Evolutionary conservation across 202 grass and related monocot genomes (phyloP).

Genomic region (Eragrostis tef): DNA sequence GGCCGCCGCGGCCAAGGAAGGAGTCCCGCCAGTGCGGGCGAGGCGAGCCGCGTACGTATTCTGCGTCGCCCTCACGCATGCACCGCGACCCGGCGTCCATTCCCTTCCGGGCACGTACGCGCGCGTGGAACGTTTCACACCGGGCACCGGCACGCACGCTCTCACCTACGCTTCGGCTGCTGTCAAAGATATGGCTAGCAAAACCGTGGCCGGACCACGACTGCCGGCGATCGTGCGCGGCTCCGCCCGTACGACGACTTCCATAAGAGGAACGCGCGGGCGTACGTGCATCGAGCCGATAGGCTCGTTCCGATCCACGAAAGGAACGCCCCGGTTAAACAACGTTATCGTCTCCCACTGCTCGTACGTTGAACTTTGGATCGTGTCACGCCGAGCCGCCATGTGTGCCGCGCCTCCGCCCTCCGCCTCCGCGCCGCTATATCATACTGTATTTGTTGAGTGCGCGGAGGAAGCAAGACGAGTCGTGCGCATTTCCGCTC

Average conservation of each 20-base stretch:
- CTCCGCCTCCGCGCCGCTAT: not conserved
- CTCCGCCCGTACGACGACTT: not conserved
- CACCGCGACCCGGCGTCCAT: not conserved
- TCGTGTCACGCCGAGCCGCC: not conserved
- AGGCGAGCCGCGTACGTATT: not conserved
- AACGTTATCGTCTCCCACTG: not conserved
- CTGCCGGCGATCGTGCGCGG: not conserved
- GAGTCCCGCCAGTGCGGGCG: conserved; percentile 4
- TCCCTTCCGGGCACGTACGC: not conserved
- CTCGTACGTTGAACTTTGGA: not conserved
- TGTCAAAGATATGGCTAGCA: too few relatives aligned
- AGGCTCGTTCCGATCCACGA: not conserved
- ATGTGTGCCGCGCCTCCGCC: not conserved
- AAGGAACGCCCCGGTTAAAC: not conserved
- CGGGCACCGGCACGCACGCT: too few relatives aligned
- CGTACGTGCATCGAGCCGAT: not conserved
- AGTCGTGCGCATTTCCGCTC: not conserved
- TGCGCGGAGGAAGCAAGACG: not conserved
- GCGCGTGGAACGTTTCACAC: too few relatives aligned
- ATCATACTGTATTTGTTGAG: not conserved
- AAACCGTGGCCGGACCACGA: not conserved
- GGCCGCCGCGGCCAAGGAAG: too few relatives aligned
- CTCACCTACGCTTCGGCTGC: too few relatives aligned
- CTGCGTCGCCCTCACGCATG: too few relatives aligned
- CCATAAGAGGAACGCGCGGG: not conserved